Evolutionary conservation across 2,329 filamentous ascomycete species (phyloP).

Genomic region (Dendryphion nanum): DNA sequence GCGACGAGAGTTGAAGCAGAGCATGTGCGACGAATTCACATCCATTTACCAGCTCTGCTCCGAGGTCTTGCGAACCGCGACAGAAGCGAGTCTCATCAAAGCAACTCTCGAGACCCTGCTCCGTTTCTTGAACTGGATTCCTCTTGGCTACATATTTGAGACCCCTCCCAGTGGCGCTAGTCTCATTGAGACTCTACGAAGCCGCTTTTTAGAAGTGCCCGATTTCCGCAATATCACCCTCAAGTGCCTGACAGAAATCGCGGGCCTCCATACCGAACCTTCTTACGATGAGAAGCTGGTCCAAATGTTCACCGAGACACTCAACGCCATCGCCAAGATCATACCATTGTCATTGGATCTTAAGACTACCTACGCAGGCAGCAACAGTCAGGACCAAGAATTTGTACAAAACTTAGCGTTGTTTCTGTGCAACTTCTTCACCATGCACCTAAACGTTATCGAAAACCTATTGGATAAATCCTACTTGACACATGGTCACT

Average conservation of each 20-base stretch:
- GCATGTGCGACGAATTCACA: slow-evolving; percentile 98
- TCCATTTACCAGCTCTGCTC: slow-evolving; percentile 97
- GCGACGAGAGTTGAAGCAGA: slow-evolving; percentile 93
- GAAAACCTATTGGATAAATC: slow-evolving; percentile 95
- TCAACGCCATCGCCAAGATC: slow-evolving; percentile 89
- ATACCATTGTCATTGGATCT: slow-evolving; percentile 89
- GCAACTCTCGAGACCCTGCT: slow-evolving; percentile 95
- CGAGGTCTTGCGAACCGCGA: slow-evolving; percentile 88
- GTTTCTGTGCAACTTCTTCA: slow-evolving; percentile 96
- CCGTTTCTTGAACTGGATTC: slow-evolving; percentile 98
- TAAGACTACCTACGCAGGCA: slow-evolving; percentile 85
- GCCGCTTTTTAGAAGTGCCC: slow-evolving; percentile 85
- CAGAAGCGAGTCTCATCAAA: slow-evolving; percentile 84
- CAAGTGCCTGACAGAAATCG: slow-evolving; percentile 96
- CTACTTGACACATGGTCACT: slow-evolving; percentile 92
- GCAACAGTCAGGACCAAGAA: slow-evolving; percentile 91
- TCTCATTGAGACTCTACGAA: slow-evolving; percentile 90
- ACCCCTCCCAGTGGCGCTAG: slow-evolving; percentile 61
- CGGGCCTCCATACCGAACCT: slow-evolving; percentile 81
- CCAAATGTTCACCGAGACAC: slow-evolving; percentile 96
- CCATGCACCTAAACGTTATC: slow-evolving; percentile 87
- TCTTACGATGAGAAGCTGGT: slow-evolving; percentile 94
- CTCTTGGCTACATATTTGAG: slow-evolving; percentile 97
- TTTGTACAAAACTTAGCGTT: slow-evolving; percentile 96
- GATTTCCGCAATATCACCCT: slow-evolving; percentile 97